Percentiles rank a stretch among this genome's conserved stretches.
Evolutionary conservation across 768 basidiomycete genomes (phyloP).

Genomic region (Amanita subjunquillea): DNA sequence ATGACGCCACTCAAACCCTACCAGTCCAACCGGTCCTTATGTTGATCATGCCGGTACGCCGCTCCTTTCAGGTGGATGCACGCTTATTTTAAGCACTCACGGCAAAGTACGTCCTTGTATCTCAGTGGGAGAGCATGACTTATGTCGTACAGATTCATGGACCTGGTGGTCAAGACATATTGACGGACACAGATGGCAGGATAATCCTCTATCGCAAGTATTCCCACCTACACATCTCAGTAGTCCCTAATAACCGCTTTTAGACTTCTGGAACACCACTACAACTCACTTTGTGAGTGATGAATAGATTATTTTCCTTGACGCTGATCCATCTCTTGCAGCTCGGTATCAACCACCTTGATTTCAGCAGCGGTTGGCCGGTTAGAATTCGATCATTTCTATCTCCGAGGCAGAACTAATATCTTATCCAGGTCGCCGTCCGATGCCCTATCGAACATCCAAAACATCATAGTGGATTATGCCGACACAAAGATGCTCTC

Average conservation of each 20-base stretch:
- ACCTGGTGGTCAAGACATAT: constrained; percentile 45
- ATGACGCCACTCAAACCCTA: neutral
- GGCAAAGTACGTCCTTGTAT: constrained; percentile 22
- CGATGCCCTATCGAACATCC: no score
- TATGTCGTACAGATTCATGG: constrained; percentile 14
- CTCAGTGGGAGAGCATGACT: no score
- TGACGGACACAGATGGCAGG: constrained; percentile 31
- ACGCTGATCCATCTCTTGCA: constrained; percentile 3
- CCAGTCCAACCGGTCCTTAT: constrained; percentile 26
- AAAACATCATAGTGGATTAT: no score
- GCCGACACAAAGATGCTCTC: no score
- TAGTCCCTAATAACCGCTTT: neutral
- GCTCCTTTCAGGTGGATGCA: constrained; percentile 39
- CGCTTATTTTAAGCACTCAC: constrained; percentile 35
- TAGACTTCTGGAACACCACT: constrained; percentile 39
- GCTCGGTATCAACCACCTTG: constrained; percentile 36
- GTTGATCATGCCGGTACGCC: constrained; percentile 36
- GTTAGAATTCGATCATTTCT: constrained; percentile 15
- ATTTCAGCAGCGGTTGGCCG: constrained; percentile 42
- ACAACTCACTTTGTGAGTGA: constrained; percentile 29
- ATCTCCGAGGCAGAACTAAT: neutral
- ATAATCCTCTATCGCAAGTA: constrained; percentile 40
- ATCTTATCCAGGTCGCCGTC: neutral
- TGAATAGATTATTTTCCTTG: neutral
- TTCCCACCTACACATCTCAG: neutral